Evolutionary conservation across 495 filamentous ascomycete genomes (phyloP), one percentile per base, ranked within the genome.

Genomic region (Trichocladium uniseriatum): DNA sequence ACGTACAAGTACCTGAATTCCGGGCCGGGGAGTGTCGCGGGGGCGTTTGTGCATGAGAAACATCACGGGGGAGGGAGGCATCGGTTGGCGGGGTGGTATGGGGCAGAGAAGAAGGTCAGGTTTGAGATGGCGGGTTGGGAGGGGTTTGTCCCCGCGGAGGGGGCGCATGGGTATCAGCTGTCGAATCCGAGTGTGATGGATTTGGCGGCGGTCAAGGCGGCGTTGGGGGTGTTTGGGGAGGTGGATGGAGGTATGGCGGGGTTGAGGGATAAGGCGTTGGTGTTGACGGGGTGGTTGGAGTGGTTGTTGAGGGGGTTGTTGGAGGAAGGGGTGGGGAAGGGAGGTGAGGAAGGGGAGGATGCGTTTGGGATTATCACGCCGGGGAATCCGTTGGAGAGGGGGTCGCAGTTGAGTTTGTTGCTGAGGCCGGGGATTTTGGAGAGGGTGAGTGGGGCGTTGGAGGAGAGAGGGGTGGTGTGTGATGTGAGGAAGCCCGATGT

Each of bases 1-100:
- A 86, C 77, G 35, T 98, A 98, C 71, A 98, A 98, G 68, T 98
- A 98, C 61, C 74, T 98, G 47, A 96, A 95, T 60, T 79, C 80
- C 43, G 92, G 92, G 0, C 91, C 92, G 1, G 92, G 92, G 22
- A 79, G 79, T 16, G 94, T 94, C 58, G 90, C 78, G 14, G 89
- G 86, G 5, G 64, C 87, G 14, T 98, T 95, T 58, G 87, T 98
- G 16, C 88, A 98, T 61, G 77, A 84, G 38, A 75, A 71, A 22
- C 35, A 47, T 20, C 45, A 47, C 1, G 14, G 21, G 0, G n/a
- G 59, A 59, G 13, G 65, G 64, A 5, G 51, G 16, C 62, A 67
- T 38, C 77, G 87, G 9, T 69, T 91, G 28, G 77, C 80, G 16
- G 89, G 89, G 13, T 95, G 89, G 89, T 95, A 87, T 84, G 89